Evolutionary conservation across 192 early-diverging fungal species (phyloP).

Genomic region (Coemansia sp.): DNA sequence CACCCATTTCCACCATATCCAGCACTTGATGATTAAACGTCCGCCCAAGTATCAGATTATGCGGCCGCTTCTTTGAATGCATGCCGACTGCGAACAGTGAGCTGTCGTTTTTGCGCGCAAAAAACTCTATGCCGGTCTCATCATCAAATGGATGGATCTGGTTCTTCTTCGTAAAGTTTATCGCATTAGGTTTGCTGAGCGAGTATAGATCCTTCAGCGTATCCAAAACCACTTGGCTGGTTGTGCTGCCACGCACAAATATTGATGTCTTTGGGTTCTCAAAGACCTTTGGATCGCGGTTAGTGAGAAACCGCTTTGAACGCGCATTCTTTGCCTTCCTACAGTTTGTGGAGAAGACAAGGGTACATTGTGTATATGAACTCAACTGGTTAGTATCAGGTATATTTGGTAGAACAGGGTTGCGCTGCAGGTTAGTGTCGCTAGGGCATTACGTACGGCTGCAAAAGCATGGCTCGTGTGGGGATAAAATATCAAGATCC

Average conservation of each 20-base stretch:
- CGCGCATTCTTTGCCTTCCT: conserved; percentile 87
- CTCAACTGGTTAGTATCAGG: not conserved
- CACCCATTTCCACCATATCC: conserved; percentile 93
- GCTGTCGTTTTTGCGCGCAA: conserved; percentile 94
- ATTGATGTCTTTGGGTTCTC: conserved; percentile 92
- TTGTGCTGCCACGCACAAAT: conserved; percentile 82
- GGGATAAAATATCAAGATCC: not conserved
- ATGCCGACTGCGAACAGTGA: conserved; percentile 86
- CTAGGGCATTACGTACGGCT: conserved; percentile 11
- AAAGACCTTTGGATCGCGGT: conserved; percentile 84
- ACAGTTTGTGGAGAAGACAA: not conserved
- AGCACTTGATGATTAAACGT: conserved; percentile 93
- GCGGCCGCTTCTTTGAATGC: conserved; percentile 95
- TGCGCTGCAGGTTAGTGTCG: not conserved
- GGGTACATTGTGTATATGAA: not conserved
- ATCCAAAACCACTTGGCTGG: conserved; percentile 79
- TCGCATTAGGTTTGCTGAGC: conserved; percentile 85
- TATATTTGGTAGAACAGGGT: not conserved
- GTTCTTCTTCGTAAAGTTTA: conserved; percentile 92
- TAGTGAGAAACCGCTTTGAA: conserved; percentile 79
- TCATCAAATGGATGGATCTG: conserved; percentile 97
- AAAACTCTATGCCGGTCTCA: conserved; percentile 85
- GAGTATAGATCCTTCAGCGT: conserved; percentile 89
- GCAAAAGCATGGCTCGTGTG: conserved; percentile 2
- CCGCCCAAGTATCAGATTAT: conserved; percentile 87